Conservation (phyloP, 805 yeast species). For the Yamadazyma phyllophila region DNA sequence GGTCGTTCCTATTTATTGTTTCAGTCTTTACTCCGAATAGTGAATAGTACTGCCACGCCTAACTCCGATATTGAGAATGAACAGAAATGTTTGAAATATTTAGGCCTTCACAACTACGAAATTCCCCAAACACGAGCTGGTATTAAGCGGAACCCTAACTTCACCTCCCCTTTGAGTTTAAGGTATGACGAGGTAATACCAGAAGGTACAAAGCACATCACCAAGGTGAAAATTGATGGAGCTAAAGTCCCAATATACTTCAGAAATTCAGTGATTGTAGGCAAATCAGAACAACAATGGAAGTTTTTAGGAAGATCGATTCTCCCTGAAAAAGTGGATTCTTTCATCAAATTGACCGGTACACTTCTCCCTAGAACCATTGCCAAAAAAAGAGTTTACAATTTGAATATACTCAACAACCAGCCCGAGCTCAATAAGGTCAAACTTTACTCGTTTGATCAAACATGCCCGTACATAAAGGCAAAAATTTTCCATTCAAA, state of each 20-base stretch:
- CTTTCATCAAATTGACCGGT: slow-evolving; percentile 19
- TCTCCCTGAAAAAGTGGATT: slow-evolving; percentile 14
- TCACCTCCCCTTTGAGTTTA: slow-evolving; percentile 21
- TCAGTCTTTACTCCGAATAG: slow-evolving; percentile 22
- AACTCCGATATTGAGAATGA: background rate
- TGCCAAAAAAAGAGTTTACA: slow-evolving; percentile 18
- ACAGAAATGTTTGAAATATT: slow-evolving; percentile 17
- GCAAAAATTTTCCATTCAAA: slow-evolving; percentile 6
- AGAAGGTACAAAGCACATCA: slow-evolving; percentile 13
- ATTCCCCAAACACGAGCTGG: slow-evolving; percentile 25
- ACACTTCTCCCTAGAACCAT: slow-evolving; percentile 22
- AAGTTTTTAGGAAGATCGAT: slow-evolving; percentile 33
- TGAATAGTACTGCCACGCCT: slow-evolving; percentile 15
- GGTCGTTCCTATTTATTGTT: slow-evolving; percentile 25
- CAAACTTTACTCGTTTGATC: slow-evolving; percentile 24
- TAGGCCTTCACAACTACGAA: slow-evolving; percentile 23
- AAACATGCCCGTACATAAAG: slow-evolving; percentile 27
- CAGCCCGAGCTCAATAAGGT: slow-evolving; percentile 20
- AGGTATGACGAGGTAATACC: slow-evolving; percentile 27
- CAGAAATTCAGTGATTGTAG: slow-evolving; percentile 20
- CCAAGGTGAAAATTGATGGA: slow-evolving; percentile 15
- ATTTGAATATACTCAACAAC: slow-evolving; percentile 17
- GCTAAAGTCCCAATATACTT: slow-evolving; percentile 20
- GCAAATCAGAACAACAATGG: slow-evolving; percentile 35
- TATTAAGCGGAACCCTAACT: slow-evolving; percentile 27